These are phyloP conservation scores for Apostasia shenzhenica DNA, from an alignment of 106 monocot genomes.

Conservation along the genomic window DNA sequence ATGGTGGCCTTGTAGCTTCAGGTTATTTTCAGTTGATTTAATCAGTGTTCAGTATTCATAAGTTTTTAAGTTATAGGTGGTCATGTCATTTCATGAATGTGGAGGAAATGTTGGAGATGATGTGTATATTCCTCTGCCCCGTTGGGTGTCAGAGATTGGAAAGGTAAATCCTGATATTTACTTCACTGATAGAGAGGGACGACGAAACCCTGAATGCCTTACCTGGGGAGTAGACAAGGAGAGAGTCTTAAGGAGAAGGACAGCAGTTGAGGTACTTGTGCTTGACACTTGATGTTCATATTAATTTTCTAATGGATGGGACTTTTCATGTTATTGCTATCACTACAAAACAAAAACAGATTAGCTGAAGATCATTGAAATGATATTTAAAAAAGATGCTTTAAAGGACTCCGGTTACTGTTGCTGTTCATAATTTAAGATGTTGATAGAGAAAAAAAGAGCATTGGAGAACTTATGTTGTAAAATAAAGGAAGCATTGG, in stretches of 20 bases:
- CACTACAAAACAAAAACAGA: too few species aligned
- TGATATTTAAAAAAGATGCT: too few species aligned
- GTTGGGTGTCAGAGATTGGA: slow-evolving; percentile 83
- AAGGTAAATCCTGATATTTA: slow-evolving; percentile 81
- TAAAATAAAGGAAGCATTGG: too few species aligned
- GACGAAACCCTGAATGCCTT: slow-evolving; percentile 68
- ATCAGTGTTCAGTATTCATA: too few species aligned
- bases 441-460: too few species aligned
- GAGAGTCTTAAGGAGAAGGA: slow-evolving; percentile 80
- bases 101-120: slow-evolving; percentile 93
- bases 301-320: neutral
- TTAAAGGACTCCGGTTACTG: too few species aligned
- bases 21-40: too few species aligned
- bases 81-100: slow-evolving; percentile 99
- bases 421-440: too few species aligned
- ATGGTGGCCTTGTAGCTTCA: too few species aligned
- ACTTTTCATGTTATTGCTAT: too few species aligned
- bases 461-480: too few species aligned
- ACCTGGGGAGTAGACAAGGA: slow-evolving; percentile 95
- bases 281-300: neutral
- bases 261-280: slow-evolving; percentile 75
- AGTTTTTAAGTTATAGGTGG: slow-evolving; percentile 37
- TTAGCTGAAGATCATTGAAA: too few species aligned
- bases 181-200: slow-evolving; percentile 77
- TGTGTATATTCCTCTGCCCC: slow-evolving; percentile 70